A percentile compares a stretch with the other conserved stretches of the same genome.
Conservation (phyloP, 495 filamentous ascomycete species). For the Wilcoxina mikolae region DNA sequence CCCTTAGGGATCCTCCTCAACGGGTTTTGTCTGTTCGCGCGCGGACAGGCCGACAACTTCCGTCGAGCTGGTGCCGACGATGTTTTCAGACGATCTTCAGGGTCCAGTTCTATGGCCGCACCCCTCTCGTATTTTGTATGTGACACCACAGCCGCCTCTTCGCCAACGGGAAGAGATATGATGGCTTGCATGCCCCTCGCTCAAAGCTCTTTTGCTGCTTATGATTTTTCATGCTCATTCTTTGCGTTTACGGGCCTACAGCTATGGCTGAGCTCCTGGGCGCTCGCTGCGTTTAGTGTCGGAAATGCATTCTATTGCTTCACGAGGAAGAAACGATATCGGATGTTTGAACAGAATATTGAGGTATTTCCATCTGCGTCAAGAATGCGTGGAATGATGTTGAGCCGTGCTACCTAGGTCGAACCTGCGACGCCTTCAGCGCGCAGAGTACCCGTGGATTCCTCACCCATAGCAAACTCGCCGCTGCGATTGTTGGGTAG, state of each 20-base stretch:
- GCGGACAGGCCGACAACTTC: constrained; percentile 49
- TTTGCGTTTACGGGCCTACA: constrained; percentile 10
- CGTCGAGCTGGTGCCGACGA: constrained; percentile 46
- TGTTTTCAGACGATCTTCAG: constrained; percentile 47
- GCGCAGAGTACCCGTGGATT: constrained; percentile 77
- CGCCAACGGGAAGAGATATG: background rate
- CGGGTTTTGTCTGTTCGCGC: constrained; percentile 62
- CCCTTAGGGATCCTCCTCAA: constrained; percentile 63
- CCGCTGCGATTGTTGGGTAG: constrained; percentile 62
- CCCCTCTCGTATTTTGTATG: constrained; percentile 69
- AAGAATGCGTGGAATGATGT: background rate
- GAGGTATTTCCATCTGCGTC: constrained; percentile 10
- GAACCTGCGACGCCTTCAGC: constrained; percentile 69
- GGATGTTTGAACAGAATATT: constrained; percentile 59
- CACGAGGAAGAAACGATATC: constrained; percentile 66
- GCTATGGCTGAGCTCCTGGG: constrained; percentile 19
- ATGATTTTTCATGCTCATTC: background rate
- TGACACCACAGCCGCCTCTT: no score
- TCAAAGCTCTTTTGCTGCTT: constrained; percentile 5
- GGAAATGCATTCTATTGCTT: constrained; percentile 74
- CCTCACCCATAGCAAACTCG: constrained; percentile 62
- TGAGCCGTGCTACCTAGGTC: constrained; percentile 8
- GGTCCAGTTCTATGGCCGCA: constrained; percentile 44
- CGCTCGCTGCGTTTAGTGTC: constrained; percentile 38
- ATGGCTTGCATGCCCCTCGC: constrained; percentile 8